Conservation (phyloP, 176 grass and related monocot species). For the sorghum (Sorghum bicolor) region DNA sequence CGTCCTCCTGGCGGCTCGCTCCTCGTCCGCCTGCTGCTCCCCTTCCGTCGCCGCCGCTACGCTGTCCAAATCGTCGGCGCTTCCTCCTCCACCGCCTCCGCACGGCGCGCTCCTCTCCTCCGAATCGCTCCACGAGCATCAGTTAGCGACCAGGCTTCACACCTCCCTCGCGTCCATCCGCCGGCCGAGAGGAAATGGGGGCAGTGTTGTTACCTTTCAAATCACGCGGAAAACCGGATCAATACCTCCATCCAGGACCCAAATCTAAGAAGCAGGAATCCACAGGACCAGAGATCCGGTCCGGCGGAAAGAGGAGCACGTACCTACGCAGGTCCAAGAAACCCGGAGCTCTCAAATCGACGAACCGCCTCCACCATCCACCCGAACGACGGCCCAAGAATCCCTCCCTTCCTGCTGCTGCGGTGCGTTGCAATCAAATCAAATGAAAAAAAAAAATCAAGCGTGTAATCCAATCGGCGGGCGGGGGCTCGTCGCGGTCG, state of each 20-base stretch:
- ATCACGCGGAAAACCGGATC: slow-evolving; percentile 9
- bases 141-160: slow-evolving; percentile 39
- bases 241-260: neutral
- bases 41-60: slow-evolving; percentile 48
- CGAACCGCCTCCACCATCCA: neutral
- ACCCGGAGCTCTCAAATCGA: slow-evolving; percentile 19
- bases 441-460: neutral
- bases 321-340: slow-evolving; percentile 43
- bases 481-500: neutral
- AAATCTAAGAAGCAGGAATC: neutral
- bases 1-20: slow-evolving; percentile 27
- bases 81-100: slow-evolving; percentile 70
- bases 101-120: slow-evolving; percentile 57
- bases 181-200: neutral
- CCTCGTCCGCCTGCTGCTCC: slow-evolving; percentile 34
- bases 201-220: neutral
- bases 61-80: slow-evolving; percentile 35
- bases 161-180: slow-evolving; percentile 61
- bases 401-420: neutral
- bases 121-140: slow-evolving; percentile 67
- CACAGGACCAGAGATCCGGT: slow-evolving; percentile 13
- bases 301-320: neutral
- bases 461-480: neutral
- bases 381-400: neutral
- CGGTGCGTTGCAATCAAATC: neutral